These are phyloP conservation scores for Mycena vitilis DNA, from an alignment of 768 basidiomycete species.

Conservation along the genomic window DNA sequence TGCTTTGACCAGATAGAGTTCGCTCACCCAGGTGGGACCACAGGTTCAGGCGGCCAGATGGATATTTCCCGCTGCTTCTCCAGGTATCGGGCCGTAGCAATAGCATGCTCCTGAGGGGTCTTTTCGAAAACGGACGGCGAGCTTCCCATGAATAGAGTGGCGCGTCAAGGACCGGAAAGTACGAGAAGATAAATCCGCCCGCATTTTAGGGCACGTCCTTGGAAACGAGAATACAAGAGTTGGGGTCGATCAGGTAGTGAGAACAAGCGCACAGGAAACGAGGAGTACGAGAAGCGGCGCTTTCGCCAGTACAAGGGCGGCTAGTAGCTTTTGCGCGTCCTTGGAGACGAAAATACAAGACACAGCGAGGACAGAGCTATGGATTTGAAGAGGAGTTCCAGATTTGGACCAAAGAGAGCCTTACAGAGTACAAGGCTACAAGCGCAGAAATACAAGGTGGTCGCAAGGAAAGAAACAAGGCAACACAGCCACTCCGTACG, in stretches of 20 bases:
- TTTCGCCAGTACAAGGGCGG: not conserved
- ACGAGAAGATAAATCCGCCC: not conserved
- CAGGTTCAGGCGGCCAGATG: constrained; percentile 22
- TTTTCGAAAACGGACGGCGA: constrained; percentile 18
- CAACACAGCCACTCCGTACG: no score
- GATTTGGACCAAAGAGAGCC: no score
- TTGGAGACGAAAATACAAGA: constrained; percentile 14
- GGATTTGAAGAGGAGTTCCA: no score
- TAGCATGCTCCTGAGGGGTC: constrained; percentile 29
- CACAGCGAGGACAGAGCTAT: not conserved
- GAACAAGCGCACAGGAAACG: no score
- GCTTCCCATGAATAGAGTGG: constrained; percentile 11
- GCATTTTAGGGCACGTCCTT: not conserved
- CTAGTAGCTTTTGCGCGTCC: no score
- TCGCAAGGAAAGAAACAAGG: no score
- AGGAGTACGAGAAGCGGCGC: no score
- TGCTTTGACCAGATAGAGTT: no score
- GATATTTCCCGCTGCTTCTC: constrained; percentile 20
- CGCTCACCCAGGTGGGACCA: constrained; percentile 23
- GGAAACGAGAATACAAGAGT: constrained; percentile 9
- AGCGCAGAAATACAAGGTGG: no score
- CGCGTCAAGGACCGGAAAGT: not conserved
- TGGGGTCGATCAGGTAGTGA: no score
- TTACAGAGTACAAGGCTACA: no score
- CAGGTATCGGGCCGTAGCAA: not conserved